phyloP scores from a whole-genome alignment of 2,329 filamentous ascomycete species.

The Exophiala calicioides region DNA sequence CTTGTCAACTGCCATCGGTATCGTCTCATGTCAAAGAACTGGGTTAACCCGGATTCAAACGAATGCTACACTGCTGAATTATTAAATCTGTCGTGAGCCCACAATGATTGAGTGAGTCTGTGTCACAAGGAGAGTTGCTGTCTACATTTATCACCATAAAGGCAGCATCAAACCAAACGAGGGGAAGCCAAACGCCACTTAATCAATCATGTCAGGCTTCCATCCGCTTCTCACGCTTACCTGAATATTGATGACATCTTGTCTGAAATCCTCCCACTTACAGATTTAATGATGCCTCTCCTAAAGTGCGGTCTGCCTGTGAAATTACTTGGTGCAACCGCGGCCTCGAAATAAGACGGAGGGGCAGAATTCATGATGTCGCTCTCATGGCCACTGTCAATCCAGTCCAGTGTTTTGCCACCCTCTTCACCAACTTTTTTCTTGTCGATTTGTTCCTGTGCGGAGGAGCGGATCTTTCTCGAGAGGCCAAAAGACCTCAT shows the following conservation, averaged over 20 bases:
- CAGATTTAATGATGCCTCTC: background rate
- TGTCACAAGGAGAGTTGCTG: too few species aligned
- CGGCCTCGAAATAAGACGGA: constrained; percentile 14
- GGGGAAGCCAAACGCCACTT: too few species aligned
- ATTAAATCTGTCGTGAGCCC: too few species aligned
- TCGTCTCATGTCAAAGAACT: too few species aligned
- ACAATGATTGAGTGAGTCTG: too few species aligned
- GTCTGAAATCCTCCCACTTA: constrained; percentile 5
- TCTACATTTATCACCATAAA: too few species aligned
- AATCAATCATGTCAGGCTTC: too few species aligned
- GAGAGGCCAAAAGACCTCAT: background rate
- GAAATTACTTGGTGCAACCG: background rate
- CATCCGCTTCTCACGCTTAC: background rate
- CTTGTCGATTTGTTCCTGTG: background rate
- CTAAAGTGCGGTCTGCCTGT: background rate
- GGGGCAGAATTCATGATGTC: background rate
- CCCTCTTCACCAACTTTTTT: constrained; percentile 3
- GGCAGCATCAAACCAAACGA: background rate
- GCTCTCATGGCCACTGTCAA: background rate
- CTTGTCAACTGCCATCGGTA: too few species aligned
- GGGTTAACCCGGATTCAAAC: too few species aligned
- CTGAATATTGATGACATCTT: constrained; percentile 6
- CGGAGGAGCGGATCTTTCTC: background rate
- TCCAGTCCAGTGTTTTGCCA: background rate
- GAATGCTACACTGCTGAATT: too few species aligned